These are phyloP conservation scores for Polytrichum formosum DNA, from an alignment of 225 moss, liverwort and hornwort species.

Conservation along the genomic window DNA sequence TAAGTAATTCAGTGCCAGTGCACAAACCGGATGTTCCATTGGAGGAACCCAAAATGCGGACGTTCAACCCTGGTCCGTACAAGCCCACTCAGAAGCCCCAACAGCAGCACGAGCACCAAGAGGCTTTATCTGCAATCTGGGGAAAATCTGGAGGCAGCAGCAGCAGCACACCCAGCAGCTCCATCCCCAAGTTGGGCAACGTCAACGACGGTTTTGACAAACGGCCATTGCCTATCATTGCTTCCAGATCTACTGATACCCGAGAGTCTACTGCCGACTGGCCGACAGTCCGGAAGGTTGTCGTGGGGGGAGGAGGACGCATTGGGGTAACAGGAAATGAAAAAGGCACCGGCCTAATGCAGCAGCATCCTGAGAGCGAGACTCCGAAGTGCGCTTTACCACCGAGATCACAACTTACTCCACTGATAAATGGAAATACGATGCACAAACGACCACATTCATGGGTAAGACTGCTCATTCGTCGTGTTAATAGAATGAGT, in stretches of 20 bases:
- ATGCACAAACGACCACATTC: constrained; percentile 35
- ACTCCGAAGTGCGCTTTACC: constrained; percentile 37
- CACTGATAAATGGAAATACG: constrained; percentile 19
- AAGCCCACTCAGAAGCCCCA: constrained; percentile 25
- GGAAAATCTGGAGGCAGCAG: constrained; percentile 6
- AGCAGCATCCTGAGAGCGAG: constrained; percentile 31
- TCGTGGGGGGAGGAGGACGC: constrained; percentile 14
- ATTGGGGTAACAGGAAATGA: constrained; percentile 22
- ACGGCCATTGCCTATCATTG: too few species aligned
- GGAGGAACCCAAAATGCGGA: constrained; percentile 32
- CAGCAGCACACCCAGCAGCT: too few species aligned
- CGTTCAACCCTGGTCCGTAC: constrained; percentile 58
- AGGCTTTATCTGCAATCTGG: constrained; percentile 16
- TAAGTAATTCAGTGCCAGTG: not conserved
- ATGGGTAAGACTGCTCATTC: too few species aligned
- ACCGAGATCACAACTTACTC: constrained; percentile 17
- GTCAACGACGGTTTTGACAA: constrained; percentile 9
- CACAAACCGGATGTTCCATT: constrained; percentile 18
- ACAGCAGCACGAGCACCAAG: constrained; percentile 29
- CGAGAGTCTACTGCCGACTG: constrained; percentile 26
- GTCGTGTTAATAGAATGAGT: too few species aligned
- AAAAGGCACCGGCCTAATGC: constrained; percentile 29
- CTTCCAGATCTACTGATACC: constrained; percentile 7
- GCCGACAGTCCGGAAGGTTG: constrained; percentile 24
- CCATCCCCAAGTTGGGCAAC: constrained; percentile 6